Percentiles rank a stretch among this genome's conserved stretches.
Conservation (phyloP, 345 rosid genomes). For the Eucalyptus cladocalyx region DNA sequence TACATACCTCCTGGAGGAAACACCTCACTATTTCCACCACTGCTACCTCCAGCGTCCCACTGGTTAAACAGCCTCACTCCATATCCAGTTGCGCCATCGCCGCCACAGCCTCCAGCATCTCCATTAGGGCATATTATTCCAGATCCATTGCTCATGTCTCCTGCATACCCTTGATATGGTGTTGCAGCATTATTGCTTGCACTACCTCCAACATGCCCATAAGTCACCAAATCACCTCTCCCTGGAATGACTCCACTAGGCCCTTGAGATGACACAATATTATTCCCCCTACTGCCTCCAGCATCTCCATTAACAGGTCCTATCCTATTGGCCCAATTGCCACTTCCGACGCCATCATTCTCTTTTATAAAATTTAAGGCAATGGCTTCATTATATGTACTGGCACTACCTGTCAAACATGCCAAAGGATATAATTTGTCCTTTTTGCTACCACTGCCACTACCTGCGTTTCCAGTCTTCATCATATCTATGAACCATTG, state of each 20-base stretch:
- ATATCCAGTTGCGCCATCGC: neutral
- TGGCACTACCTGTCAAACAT: neutral
- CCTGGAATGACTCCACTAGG: neutral
- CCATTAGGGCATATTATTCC: neutral
- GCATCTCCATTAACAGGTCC: neutral
- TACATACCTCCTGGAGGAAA: neutral
- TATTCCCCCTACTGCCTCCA: neutral
- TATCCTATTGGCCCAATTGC: neutral
- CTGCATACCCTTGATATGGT: neutral
- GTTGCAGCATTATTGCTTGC: slow-evolving; percentile 1
- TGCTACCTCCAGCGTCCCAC: neutral
- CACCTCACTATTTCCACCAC: neutral
- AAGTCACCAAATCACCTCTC: neutral
- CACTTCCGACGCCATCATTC: neutral
- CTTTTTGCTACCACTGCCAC: neutral
- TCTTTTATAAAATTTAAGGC: neutral
- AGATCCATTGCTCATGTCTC: neutral
- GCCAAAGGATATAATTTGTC: neutral
- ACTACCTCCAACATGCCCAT: neutral
- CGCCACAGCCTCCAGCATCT: neutral
- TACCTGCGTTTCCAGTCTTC: neutral
- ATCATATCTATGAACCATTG: neutral
- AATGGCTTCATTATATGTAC: neutral
- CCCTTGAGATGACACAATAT: neutral
- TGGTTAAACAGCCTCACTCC: neutral